Conservation (phyloP, 1,284 basidiomycete genomes). For the Trichosporon coremiiforme region DNA sequence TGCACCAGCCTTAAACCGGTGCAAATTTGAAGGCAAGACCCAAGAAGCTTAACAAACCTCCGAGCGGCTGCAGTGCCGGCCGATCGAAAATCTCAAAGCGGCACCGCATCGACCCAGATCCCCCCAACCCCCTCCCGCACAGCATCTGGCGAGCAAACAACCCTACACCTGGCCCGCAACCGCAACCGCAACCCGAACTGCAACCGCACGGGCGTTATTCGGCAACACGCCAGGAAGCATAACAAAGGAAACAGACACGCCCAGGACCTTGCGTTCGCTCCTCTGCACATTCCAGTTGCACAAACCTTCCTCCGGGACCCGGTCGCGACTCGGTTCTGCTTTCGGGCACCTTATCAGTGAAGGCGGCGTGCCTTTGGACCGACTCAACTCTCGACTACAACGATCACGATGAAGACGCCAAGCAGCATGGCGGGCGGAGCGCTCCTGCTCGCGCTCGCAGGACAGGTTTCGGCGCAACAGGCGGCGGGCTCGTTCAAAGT, state of each 20-base stretch:
- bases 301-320: neutral
- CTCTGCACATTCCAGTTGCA: neutral
- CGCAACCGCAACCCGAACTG: too few species aligned
- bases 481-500: constrained; percentile 63
- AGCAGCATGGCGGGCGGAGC: neutral
- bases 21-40: neutral
- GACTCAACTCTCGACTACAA: neutral
- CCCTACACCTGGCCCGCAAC: too few species aligned
- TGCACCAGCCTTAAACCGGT: neutral
- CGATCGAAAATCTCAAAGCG: constrained; percentile 6
- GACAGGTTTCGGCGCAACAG: constrained; percentile 28
- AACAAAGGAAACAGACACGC: neutral
- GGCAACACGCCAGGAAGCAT: neutral
- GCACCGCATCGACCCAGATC: neutral
- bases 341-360: neutral
- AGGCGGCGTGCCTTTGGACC: neutral
- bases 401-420: constrained; percentile 12
- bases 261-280: neutral
- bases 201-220: constrained; percentile 6
- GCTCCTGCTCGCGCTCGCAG: constrained; percentile 22
- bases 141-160: neutral
- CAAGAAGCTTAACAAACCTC: constrained; percentile 3
- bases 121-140: neutral
- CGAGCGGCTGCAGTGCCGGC: neutral
- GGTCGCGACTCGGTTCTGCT: neutral